These are phyloP conservation scores for Fraxinus greggii DNA, from an alignment of 305 asterid species.

Conservation along the genomic window DNA sequence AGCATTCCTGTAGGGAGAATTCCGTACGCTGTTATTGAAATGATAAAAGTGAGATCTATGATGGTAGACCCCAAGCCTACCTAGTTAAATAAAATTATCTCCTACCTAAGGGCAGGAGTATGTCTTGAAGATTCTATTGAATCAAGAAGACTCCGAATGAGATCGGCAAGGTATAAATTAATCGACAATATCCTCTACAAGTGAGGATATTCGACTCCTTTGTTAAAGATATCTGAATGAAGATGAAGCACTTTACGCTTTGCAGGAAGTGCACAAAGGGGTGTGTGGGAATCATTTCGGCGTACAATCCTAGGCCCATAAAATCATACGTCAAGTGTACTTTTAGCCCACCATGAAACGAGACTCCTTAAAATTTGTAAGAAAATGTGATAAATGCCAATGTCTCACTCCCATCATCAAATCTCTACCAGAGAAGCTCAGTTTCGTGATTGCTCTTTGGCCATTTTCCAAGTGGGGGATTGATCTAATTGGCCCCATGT, in stretches of 20 bases:
- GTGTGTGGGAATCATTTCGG: not conserved
- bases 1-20: not conserved
- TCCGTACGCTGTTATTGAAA: too few relatives aligned
- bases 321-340: not conserved
- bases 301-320: not conserved
- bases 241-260: not conserved
- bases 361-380: too few relatives aligned
- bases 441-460: too few relatives aligned
- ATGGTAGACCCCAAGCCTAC: not conserved
- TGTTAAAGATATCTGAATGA: not conserved
- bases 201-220: too few relatives aligned
- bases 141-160: not conserved
- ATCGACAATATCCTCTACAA: too few relatives aligned
- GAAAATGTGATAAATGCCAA: too few relatives aligned
- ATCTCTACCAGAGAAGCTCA: too few relatives aligned
- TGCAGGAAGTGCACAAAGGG: not conserved
- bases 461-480: too few relatives aligned
- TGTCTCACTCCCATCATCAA: too few relatives aligned
- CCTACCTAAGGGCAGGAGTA: not conserved
- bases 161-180: not conserved
- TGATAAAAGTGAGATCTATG: not conserved
- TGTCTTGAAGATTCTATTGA: not conserved
- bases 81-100: not conserved
- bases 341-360: too few relatives aligned
- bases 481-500: not conserved